These are phyloP conservation scores for Rutstroemia sp. DNA, from an alignment of 2,329 filamentous ascomycete genomes.

Conservation along the genomic window DNA sequence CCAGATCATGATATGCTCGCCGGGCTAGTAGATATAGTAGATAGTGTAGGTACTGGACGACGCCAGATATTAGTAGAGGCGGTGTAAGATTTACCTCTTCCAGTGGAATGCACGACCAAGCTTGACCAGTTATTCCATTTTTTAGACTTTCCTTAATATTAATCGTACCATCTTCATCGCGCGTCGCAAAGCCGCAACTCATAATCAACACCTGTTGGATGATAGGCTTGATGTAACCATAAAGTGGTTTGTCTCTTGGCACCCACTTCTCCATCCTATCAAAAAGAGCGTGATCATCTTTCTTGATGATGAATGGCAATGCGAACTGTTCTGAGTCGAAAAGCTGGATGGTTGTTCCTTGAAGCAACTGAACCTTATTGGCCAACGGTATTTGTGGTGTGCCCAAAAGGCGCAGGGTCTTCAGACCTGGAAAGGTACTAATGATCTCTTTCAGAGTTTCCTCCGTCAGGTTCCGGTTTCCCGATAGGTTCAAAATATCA, in stretches of 20 bases:
- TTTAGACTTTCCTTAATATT: background rate
- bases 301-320: background rate
- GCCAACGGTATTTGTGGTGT: background rate
- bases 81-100: background rate
- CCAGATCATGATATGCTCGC: background rate
- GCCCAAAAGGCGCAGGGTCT: background rate
- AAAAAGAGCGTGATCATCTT: background rate
- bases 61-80: background rate
- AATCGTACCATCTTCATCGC: background rate
- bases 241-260: background rate
- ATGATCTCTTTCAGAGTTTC: background rate
- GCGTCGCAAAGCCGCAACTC: background rate
- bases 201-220: background rate
- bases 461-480: background rate
- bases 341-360: background rate
- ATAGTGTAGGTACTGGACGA: background rate
- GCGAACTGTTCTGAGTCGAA: slow-evolving; percentile 3
- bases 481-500: background rate
- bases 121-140: background rate
- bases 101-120: background rate
- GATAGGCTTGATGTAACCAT: background rate
- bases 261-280: background rate
- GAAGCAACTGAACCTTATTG: background rate
- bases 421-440: background rate
- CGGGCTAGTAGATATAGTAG: background rate